These are phyloP conservation scores for Nakazawaea populi DNA, from an alignment of 805 yeast species.

Conservation along the genomic window DNA sequence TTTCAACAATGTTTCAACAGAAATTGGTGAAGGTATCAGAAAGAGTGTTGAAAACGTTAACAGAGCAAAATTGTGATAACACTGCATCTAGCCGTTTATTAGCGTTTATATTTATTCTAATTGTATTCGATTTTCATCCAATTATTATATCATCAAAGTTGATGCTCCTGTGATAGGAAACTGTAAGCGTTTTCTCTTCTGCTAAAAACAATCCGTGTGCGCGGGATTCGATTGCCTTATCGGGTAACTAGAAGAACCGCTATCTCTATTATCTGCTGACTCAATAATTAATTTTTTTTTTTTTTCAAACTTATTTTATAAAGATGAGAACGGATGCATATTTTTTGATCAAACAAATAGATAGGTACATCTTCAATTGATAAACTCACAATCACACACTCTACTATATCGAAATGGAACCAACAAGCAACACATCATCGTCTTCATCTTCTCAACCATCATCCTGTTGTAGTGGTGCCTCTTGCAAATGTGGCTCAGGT, in stretches of 20 bases:
- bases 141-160: slow-evolving; percentile 15
- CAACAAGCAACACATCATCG: slow-evolving; percentile 6
- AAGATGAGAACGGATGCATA: neutral
- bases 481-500: slow-evolving; percentile 29
- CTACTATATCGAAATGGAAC: slow-evolving; percentile 6
- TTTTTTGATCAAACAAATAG: too few species aligned
- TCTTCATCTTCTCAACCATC: slow-evolving; percentile 10
- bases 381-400: neutral
- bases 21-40: slow-evolving; percentile 62
- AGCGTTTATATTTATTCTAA: neutral
- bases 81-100: neutral
- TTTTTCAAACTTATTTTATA: too few species aligned
- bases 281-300: neutral
- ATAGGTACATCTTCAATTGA: too few species aligned
- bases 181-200: neutral
- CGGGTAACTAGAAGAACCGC: neutral
- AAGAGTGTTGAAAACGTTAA: slow-evolving; percentile 52
- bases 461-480: slow-evolving; percentile 21
- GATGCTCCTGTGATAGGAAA: slow-evolving; percentile 1
- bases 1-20: slow-evolving; percentile 67
- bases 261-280: neutral
- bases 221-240: slow-evolving; percentile 4
- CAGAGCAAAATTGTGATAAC: slow-evolving; percentile 27
- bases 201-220: neutral
- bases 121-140: neutral